Base-by-base conservation (phyloP, 306 rosid species). In the Dryas drummondii region DNA sequence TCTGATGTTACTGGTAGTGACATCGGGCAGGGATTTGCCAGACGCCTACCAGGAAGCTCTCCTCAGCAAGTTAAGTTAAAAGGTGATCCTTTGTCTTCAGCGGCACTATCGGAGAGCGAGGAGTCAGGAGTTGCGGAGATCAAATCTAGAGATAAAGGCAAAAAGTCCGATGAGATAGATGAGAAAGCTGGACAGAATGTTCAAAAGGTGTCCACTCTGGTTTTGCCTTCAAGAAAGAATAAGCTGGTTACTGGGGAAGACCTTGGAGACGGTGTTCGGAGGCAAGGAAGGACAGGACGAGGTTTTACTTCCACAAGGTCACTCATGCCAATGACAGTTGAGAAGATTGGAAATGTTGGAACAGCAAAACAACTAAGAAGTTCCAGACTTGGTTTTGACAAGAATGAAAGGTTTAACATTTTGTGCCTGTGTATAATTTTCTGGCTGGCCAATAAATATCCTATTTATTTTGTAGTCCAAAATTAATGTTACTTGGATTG, bases 281-380 rank as follows among this genome's bases (percentile, higher is more conserved):
- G 98, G 91, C 97, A 92, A 84, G 99, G 99, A 76, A 96, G 98
- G 85, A 89, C 93, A 52, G 94, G 96, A n/a, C 87, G 98, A 44
- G 82, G 89, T 76, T 83, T 81, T 83, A 41, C 88, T 75, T 82
- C 91, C 62, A 76, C 97, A 16, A 84, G 97, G 85, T 85, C 92
- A 47, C 81, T 80, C 79, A 42, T 76, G 78, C 97, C 99, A 52
- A 74, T 88, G 85, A 70, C 90, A 4, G 86, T 87, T 74, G 97
- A 88, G 82, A 94, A 94, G 86, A 80, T 81, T 79, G 93, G 94
- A 45, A 86, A 56, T 79, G 86, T 91, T 32, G 96, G 94, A 78
- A 88, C 96, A n/a, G 97, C 97, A 71, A 94, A 94, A 84, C 99
- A 94, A 80, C 94, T 94, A 57, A 83, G 99, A 88, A 94, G 91